Evolutionary conservation across 495 filamentous ascomycete species (phyloP).

Genomic region (Oleoguttula mirabilis): DNA sequence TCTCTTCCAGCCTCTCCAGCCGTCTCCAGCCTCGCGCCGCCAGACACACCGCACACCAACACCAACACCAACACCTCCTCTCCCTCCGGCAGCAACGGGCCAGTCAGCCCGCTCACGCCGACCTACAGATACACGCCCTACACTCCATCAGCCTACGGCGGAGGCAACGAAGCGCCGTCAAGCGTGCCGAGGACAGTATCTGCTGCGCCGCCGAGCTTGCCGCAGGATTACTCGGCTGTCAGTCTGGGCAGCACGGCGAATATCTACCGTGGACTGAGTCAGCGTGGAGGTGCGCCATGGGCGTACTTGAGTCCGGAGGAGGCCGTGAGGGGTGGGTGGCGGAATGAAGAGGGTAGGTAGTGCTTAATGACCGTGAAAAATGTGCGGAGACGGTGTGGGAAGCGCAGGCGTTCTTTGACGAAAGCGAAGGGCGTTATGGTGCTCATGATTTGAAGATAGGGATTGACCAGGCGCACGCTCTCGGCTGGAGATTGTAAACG

Average conservation of each 20-base stretch:
- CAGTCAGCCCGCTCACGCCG: constrained; percentile 3
- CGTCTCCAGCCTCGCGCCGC: too few relatives aligned
- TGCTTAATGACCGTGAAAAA: too few relatives aligned
- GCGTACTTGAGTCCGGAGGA: constrained; percentile 5
- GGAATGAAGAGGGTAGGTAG: constrained; percentile 2
- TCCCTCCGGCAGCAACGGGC: too few relatives aligned
- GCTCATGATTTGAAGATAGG: too few relatives aligned
- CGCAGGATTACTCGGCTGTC: constrained; percentile 4
- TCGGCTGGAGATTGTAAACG: too few relatives aligned
- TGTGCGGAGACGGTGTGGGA: too few relatives aligned
- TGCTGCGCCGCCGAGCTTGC: constrained; percentile 4
- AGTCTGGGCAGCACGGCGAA: constrained; percentile 11
- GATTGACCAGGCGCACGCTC: too few relatives aligned
- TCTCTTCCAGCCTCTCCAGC: too few relatives aligned
- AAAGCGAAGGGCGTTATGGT: too few relatives aligned
- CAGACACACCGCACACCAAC: too few relatives aligned
- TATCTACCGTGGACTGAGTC: constrained; percentile 7
- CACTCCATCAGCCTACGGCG: constrained; percentile 5
- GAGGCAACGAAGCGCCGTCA: constrained; percentile 8
- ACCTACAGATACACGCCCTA: background rate
- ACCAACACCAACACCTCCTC: too few relatives aligned
- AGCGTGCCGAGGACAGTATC: constrained; percentile 1
- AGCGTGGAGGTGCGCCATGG: constrained; percentile 1
- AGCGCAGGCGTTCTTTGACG: too few relatives aligned
- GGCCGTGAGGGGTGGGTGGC: background rate